Evolutionary conservation across 352 stramenopile genomes (phyloP).

Genomic region (Pythium aristosporum): DNA sequence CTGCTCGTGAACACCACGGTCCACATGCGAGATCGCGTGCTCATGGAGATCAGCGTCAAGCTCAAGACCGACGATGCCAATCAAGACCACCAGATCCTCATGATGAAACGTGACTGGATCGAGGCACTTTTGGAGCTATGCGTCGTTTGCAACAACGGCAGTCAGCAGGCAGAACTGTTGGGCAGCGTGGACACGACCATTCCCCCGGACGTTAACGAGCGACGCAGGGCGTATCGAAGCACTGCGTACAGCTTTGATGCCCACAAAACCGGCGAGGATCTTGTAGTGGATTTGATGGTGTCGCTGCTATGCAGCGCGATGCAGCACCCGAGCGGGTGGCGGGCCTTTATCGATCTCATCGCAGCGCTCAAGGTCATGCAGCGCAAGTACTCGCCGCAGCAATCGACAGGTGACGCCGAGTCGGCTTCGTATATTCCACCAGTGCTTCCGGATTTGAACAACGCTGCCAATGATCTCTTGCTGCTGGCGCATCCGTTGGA

Average conservation of each 20-base stretch:
- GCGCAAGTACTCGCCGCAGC: slow-evolving; percentile 46
- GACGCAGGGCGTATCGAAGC: neutral
- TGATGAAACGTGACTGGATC: slow-evolving; percentile 74
- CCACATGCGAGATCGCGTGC: slow-evolving; percentile 65
- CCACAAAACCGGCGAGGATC: slow-evolving; percentile 71
- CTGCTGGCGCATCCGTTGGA: slow-evolving; percentile 46
- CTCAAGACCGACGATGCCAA: slow-evolving; percentile 73
- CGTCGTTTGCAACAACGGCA: slow-evolving; percentile 42
- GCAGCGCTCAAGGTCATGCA: slow-evolving; percentile 58
- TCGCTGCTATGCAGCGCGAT: slow-evolving; percentile 77
- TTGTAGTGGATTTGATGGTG: slow-evolving; percentile 83
- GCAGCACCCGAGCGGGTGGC: slow-evolving; percentile 57
- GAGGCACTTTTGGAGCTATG: slow-evolving; percentile 73
- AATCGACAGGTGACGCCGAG: neutral
- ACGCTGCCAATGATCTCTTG: neutral
- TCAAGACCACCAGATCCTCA: slow-evolving; percentile 74
- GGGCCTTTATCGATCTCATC: slow-evolving; percentile 68
- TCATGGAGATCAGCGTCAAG: slow-evolving; percentile 89
- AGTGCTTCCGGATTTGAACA: slow-evolving; percentile 12
- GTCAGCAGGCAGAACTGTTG: neutral
- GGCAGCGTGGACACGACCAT: neutral
- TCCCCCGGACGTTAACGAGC: neutral
- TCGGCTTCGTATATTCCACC: slow-evolving; percentile 19
- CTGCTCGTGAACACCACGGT: slow-evolving; percentile 53
- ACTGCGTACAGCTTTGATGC: slow-evolving; percentile 61